phyloP scores from a whole-genome alignment of 371 early-diverging fungal genomes.

The Mucor mucedo region DNA sequence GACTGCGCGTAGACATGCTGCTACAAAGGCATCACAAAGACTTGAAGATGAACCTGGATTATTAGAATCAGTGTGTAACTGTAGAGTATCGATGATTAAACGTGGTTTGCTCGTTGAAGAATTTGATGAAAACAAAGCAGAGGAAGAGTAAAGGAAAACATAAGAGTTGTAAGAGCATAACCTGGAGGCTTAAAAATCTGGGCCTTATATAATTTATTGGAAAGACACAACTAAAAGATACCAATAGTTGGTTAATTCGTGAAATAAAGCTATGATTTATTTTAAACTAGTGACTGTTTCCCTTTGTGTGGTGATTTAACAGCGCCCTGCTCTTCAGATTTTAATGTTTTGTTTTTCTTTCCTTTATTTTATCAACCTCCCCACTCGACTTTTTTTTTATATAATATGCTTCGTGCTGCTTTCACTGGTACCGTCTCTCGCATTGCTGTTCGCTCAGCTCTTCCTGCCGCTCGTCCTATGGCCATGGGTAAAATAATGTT shows the following conservation, averaged over 20 bases:
- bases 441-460: constrained; percentile 41
- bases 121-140: constrained; percentile 7
- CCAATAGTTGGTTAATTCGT: too few relatives aligned
- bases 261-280: too few relatives aligned
- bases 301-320: constrained; percentile 1
- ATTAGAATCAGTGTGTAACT: constrained; percentile 42
- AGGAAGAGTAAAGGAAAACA: neutral
- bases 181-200: too few relatives aligned
- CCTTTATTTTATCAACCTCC: constrained; percentile 35
- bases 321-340: constrained; percentile 18
- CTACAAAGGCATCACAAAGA: constrained; percentile 40
- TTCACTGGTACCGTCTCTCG: constrained; percentile 50
- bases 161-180: too few relatives aligned
- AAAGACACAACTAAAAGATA: too few relatives aligned
- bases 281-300: too few relatives aligned
- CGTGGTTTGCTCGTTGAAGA: constrained; percentile 15
- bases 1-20: constrained; percentile 57
- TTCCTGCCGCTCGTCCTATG: constrained; percentile 35
- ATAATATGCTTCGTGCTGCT: constrained; percentile 58
- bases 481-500: constrained; percentile 28
- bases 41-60: constrained; percentile 46
- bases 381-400: constrained; percentile 35
- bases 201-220: too few relatives aligned
- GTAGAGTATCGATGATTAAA: constrained; percentile 26
- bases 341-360: constrained; percentile 17